Percentiles rank a stretch among this genome's conserved stretches.
These are phyloP conservation scores for Pythium phragmitis DNA, from an alignment of 352 stramenopile species.

Conservation along the genomic window DNA sequence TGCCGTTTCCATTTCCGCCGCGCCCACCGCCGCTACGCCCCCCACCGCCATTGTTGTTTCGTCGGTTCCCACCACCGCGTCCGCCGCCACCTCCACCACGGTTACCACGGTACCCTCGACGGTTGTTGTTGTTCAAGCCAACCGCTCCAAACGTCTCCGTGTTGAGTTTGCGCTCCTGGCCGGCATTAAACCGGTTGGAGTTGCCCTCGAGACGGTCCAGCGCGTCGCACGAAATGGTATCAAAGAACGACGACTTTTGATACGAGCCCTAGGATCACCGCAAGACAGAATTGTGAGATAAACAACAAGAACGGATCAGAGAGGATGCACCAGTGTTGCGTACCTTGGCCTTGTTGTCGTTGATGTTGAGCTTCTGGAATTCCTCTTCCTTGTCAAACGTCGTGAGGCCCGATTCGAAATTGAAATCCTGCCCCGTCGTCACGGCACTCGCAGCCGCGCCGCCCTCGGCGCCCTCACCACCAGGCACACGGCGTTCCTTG, in stretches of 20 bases:
- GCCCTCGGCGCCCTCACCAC: constrained; percentile 27
- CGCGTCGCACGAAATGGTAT: constrained; percentile 88
- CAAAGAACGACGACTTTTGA: constrained; percentile 90
- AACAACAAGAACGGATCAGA: background rate
- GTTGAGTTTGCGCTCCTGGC: constrained; percentile 85
- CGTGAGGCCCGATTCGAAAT: constrained; percentile 62
- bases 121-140: constrained; percentile 76
- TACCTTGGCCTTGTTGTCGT: constrained; percentile 39
- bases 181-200: constrained; percentile 59
- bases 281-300: background rate
- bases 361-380: constrained; percentile 64
- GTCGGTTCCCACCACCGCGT: constrained; percentile 24
- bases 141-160: constrained; percentile 88
- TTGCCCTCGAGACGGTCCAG: constrained; percentile 79
- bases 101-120: constrained; percentile 69
- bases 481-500: constrained; percentile 66
- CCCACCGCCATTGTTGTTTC: constrained; percentile 33
- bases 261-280: constrained; percentile 50
- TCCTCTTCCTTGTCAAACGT: constrained; percentile 83
- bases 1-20: constrained; percentile 22
- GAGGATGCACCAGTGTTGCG: background rate
- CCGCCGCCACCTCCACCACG: constrained; percentile 39
- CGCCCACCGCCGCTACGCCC: constrained; percentile 19
- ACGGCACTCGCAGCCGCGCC: constrained; percentile 11
- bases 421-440: constrained; percentile 48